A percentile compares a stretch with the other conserved stretches of the same genome.
Conservation (phyloP, 176 grass and related monocot species). For the Rhynchospora breviuscula region DNA sequence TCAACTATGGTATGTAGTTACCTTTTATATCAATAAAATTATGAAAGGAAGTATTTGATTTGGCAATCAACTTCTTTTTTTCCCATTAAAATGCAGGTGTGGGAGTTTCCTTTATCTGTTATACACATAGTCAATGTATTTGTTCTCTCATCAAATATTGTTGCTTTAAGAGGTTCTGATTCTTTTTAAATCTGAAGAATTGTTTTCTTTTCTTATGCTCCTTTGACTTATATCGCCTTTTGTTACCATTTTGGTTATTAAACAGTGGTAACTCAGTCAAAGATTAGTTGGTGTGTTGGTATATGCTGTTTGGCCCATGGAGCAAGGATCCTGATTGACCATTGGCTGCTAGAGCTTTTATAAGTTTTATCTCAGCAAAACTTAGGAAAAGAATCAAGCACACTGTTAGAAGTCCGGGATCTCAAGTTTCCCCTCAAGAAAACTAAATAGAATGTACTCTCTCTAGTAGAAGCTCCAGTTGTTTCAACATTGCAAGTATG, state of each 20-base stretch:
- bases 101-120: conserved; percentile 82
- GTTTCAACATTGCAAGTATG: neutral
- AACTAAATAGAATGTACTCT: neutral
- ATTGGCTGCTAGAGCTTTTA: conserved; percentile 38
- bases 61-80: neutral
- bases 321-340: conserved; percentile 37
- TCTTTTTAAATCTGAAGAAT: conserved; percentile 10
- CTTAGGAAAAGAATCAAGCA: neutral
- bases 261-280: conserved; percentile 49
- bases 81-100: conserved; percentile 54
- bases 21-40: neutral
- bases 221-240: conserved; percentile 9
- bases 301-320: conserved; percentile 47
- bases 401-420: neutral
- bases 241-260: conserved; percentile 8
- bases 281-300: conserved; percentile 40
- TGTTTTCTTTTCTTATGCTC: conserved; percentile 9
- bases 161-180: conserved; percentile 70
- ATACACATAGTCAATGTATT: conserved; percentile 66
- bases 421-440: neutral
- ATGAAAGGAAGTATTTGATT: neutral
- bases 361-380: conserved; percentile 6
- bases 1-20: conserved; percentile 61
- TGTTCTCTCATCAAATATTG: conserved; percentile 82
- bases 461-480: neutral